phyloP scores from a whole-genome alignment of 1,284 basidiomycete species.

The Ceratobasidium theobromae region DNA sequence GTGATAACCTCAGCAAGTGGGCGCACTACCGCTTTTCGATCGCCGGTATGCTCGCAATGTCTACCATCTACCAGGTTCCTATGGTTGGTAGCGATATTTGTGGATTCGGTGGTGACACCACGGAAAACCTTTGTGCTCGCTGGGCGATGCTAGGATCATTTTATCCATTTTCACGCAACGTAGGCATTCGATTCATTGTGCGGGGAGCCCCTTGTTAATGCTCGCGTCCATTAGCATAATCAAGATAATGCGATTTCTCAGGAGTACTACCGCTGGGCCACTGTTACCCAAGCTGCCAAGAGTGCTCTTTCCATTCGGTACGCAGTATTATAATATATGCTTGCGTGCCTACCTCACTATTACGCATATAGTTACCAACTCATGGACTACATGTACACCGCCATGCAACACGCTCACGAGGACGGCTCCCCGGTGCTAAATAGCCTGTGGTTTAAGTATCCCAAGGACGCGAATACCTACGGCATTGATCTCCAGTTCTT shows the following conservation, averaged over 20 bases:
- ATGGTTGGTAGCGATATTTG: slow-evolving; percentile 72
- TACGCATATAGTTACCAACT: slow-evolving; percentile 56
- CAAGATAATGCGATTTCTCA: slow-evolving; percentile 55
- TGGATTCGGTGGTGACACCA: slow-evolving; percentile 52
- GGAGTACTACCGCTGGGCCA: slow-evolving; percentile 68
- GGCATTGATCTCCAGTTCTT: slow-evolving; percentile 67
- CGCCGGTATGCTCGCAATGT: slow-evolving; percentile 63
- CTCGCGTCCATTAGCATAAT: slow-evolving; percentile 64
- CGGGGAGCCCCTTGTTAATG: too few species aligned
- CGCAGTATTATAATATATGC: slow-evolving; percentile 1
- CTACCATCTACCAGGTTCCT: slow-evolving; percentile 62
- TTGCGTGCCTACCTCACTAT: not conserved
- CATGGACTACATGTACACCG: slow-evolving; percentile 71
- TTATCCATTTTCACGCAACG: slow-evolving; percentile 71
- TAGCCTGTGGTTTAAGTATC: slow-evolving; percentile 66
- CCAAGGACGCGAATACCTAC: slow-evolving; percentile 59
- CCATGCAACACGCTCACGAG: slow-evolving; percentile 59
- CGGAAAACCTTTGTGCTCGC: slow-evolving; percentile 62
- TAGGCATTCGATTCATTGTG: slow-evolving; percentile 43
- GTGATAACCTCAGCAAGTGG: slow-evolving; percentile 52
- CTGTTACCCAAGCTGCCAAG: slow-evolving; percentile 58
- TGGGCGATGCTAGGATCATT: slow-evolving; percentile 71
- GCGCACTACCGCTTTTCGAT: slow-evolving; percentile 49
- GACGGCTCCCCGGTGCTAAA: slow-evolving; percentile 64
- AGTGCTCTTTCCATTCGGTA: slow-evolving; percentile 62